Base-by-base conservation (phyloP, 371 early-diverging fungal species). In the Mucor circinelloides region DNA sequence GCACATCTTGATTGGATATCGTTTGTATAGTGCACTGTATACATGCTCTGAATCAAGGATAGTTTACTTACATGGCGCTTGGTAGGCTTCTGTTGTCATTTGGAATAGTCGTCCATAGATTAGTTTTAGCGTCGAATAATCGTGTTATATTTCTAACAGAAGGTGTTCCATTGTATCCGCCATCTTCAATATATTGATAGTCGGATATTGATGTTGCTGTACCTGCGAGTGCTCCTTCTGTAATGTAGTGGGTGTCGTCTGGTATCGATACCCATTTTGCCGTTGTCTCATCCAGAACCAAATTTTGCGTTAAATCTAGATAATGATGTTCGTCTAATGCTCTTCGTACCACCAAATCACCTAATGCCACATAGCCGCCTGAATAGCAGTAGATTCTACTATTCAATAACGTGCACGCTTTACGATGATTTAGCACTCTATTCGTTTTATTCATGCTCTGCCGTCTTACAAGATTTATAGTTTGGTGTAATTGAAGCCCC, bases 361-460 rank as follows among this genome's bases (percentile, higher is more conserved):
- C 60, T 3, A 60, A 25, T 2, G 69, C 27, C 6, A 42, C 17
- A 23, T 60, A 60, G 12, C 65, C 69, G 19, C 69, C 69, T 23
- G 60, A 64, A 46, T 60, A 69, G 46, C 69, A 69, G 42, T 69
- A 69, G 28, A 69, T 64, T 25, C 30, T 59, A 23, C 36, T 60
- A 9, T 44, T n/a, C 55, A 69, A 4, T 15, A 60, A 34, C 34
- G 31, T 44, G 34, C 69, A 69, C 5, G 65, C 69, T 69, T 30
- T 44, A 40, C 27, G 25, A 12, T 52, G 52, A 6, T 27, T 27
- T 52, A 40, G 40, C 52, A 52, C 0, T 52, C 7, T 25, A 9
- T 27, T 23, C 19, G n/a, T 8, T 44, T 0, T 8, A 19, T 9
- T 2, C 12, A 50, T 50, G 50, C 23, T 50, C 21, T 8, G 27